These are phyloP conservation scores for Metschnikowia drakensbergensis DNA, from an alignment of 805 yeast genomes.

Conservation along the genomic window DNA sequence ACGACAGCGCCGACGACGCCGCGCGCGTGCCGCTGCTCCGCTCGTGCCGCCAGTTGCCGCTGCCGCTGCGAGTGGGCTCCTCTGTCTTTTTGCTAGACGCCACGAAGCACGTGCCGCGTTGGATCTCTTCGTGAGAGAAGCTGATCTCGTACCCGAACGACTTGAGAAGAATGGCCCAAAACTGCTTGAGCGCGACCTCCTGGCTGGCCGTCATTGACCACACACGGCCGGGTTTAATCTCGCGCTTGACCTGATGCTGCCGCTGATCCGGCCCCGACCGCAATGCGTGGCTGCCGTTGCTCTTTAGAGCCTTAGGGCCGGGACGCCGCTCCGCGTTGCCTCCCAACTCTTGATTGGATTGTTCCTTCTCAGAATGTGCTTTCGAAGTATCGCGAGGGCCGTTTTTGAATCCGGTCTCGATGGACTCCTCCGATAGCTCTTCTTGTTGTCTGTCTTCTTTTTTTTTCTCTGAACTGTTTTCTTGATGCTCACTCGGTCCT, in stretches of 20 bases:
- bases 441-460: too few relatives aligned
- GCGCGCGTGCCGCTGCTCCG: neutral
- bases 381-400: too few relatives aligned
- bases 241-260: neutral
- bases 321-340: too few relatives aligned
- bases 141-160: constrained; percentile 12
- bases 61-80: neutral
- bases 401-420: too few relatives aligned
- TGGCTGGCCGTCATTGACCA: constrained; percentile 11
- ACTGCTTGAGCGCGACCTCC: constrained; percentile 14
- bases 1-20: constrained; percentile 4
- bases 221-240: constrained; percentile 6
- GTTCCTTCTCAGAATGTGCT: too few relatives aligned
- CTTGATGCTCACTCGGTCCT: too few relatives aligned
- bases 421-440: too few relatives aligned
- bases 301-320: too few relatives aligned
- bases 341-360: too few relatives aligned
- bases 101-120: neutral
- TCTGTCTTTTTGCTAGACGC: neutral
- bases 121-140: constrained; percentile 4
- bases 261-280: neutral
- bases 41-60: neutral
- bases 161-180: constrained; percentile 15
- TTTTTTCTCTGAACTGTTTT: too few relatives aligned
- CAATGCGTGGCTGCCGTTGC: too few relatives aligned